Percentiles rank a stretch among this genome's conserved stretches.
Conservation (phyloP, 352 stramenopile species). For the Globisporangium solare region DNA sequence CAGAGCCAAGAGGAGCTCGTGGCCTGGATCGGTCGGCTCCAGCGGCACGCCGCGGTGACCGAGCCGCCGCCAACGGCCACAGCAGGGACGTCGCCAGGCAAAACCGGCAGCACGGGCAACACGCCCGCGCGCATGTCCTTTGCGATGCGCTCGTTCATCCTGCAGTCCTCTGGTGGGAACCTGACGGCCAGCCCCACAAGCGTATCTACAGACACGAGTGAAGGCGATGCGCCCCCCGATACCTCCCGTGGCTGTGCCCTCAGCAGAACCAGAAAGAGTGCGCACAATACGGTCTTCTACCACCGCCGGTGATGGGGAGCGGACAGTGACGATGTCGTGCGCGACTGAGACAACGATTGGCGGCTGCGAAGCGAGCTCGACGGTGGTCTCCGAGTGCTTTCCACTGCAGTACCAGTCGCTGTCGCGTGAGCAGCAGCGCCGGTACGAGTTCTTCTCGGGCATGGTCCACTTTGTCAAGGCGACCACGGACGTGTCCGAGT, state of each 20-base stretch:
- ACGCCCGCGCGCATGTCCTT: slow-evolving; percentile 69
- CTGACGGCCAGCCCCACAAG: slow-evolving; percentile 3
- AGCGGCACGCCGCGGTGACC: slow-evolving; percentile 38
- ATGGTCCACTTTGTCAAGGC: slow-evolving; percentile 82
- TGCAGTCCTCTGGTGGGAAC: slow-evolving; percentile 31
- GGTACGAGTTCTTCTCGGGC: slow-evolving; percentile 77
- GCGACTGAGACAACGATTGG: slow-evolving; percentile 1
- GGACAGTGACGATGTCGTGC: background rate
- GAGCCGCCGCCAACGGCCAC: slow-evolving; percentile 27
- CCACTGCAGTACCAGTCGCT: slow-evolving; percentile 12
- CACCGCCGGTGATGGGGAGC: background rate
- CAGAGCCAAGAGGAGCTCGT: slow-evolving; percentile 56
- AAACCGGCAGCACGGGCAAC: slow-evolving; percentile 33
- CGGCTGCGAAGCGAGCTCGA: slow-evolving; percentile 7
- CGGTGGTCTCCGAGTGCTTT: slow-evolving; percentile 12
- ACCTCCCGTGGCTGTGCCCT: background rate
- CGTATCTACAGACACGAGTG: slow-evolving; percentile 2
- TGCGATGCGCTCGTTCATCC: slow-evolving; percentile 72
- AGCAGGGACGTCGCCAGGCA: slow-evolving; percentile 24
- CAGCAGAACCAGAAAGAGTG: background rate
- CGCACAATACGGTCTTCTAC: slow-evolving; percentile 6
- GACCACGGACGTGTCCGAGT: slow-evolving; percentile 77
- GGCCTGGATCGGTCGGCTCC: slow-evolving; percentile 52
- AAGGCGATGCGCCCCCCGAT: too few species aligned
- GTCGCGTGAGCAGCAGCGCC: slow-evolving; percentile 28